Conservation (phyloP, 2,329 filamentous ascomycete genomes). For the Parafenestella ontariensis region DNA sequence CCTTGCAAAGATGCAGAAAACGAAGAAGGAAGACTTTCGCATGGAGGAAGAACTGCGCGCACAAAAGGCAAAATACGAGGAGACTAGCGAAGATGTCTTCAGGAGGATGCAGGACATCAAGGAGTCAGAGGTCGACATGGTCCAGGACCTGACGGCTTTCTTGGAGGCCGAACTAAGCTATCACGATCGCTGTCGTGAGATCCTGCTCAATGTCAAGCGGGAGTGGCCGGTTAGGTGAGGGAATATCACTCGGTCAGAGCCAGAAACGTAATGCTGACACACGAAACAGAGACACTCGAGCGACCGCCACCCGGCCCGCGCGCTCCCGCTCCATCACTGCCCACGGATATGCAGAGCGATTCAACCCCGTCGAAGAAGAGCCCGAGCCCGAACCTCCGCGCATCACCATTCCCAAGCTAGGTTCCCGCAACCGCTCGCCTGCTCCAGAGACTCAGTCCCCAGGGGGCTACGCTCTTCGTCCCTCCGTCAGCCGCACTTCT, state of each 20-base stretch:
- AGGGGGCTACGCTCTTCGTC: conserved; percentile 51
- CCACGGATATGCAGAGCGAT: conserved; percentile 68
- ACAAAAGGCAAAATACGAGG: conserved; percentile 95
- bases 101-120: conserved; percentile 96
- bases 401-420: conserved; percentile 51
- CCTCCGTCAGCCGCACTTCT: conserved; percentile 58
- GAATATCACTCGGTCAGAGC: background rate
- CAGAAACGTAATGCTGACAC: conserved; percentile 24
- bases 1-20: conserved; percentile 88
- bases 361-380: conserved; percentile 65
- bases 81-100: conserved; percentile 89
- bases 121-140: conserved; percentile 84
- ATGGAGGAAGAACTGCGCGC: conserved; percentile 90
- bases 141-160: conserved; percentile 79
- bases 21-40: conserved; percentile 91
- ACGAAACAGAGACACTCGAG: conserved; percentile 30
- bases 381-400: conserved; percentile 59
- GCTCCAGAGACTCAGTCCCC: conserved; percentile 39
- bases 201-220: conserved; percentile 72
- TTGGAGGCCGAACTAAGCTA: conserved; percentile 89
- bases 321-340: conserved; percentile 70
- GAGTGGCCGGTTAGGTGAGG: conserved; percentile 71
- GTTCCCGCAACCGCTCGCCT: conserved; percentile 54
- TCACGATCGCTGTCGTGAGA: conserved; percentile 88
- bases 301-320: conserved; percentile 48